Evolutionary conservation across 2,329 filamentous ascomycete genomes (phyloP), one percentile per base, ranked within the genome.

Genomic region (Diaporthe citriasiana): DNA sequence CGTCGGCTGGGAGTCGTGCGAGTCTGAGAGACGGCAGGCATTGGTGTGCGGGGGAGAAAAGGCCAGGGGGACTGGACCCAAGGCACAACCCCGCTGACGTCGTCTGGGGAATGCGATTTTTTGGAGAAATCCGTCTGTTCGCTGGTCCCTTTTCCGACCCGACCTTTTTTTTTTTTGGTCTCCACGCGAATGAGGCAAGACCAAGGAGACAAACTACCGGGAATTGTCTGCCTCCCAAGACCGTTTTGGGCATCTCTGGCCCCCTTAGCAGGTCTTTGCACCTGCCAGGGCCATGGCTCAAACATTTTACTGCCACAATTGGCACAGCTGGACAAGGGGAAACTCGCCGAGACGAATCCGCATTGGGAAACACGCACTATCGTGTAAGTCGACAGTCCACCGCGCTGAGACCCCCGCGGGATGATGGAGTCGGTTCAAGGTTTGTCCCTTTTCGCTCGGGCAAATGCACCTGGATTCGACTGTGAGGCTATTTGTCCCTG

Each of bases 371-470:
- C 30, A 30, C 2, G 25, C 45, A 68, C 47, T 45, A 70, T 70
- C 63, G 71, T 60, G 30, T 71, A 59, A 73, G 50, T 74, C 68
- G 56, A 71, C 68, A 55, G 69, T 63, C 59, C 4, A 45, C 59
- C 57, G 40, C 53, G 56, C 25, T 19, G 17, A 25, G 45, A 74
- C 70, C 70, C 70, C 73, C 73, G 70, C 73, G 73, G 70, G 73
- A 63, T 73, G 25, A 74, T 74, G 73, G 69, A 60, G 73, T 59
- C 69, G 40, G n/a, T 35, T 33, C 45, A 51, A 71, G 45, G 55
- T 35, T 53, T 42, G 55, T 47, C 66, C 35, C 42, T 70, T 51
- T 42, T 57, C 51, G 13, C 35, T 63, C 65, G 66, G 66, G 45
- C 55, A 45, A 60, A 53, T 50, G 60, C 27, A 72, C 55, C 73